Evolutionary conservation across 75 land plant genomes (phyloP).

Genomic region (Ceratopteris richardii): DNA sequence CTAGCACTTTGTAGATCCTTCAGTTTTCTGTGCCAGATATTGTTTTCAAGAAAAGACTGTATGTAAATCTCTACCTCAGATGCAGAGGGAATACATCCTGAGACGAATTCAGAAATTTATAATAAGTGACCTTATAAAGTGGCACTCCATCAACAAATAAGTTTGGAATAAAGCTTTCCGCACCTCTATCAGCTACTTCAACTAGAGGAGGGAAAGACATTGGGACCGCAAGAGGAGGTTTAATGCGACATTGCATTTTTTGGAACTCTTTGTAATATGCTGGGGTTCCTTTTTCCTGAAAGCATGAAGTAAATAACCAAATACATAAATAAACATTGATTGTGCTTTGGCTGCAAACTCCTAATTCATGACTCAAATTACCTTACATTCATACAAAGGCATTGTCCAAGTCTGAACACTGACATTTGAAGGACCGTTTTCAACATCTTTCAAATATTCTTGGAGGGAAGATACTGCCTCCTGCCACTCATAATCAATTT

Average conservation of each 20-base stretch:
- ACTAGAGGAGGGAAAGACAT: constrained; percentile 29
- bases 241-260: constrained; percentile 30
- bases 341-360: not conserved
- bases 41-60: not conserved
- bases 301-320: not conserved
- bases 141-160: not conserved
- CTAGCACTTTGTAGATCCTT: not conserved
- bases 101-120: no score
- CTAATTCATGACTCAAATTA: constrained; percentile 7
- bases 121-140: not conserved
- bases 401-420: constrained; percentile 44
- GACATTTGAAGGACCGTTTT: not conserved
- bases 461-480: constrained; percentile 30
- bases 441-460: constrained; percentile 6
- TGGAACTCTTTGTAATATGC: constrained; percentile 44
- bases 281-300: constrained; percentile 24
- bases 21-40: not conserved
- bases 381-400: constrained; percentile 60
- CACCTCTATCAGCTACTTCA: constrained; percentile 48
- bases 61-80: not conserved
- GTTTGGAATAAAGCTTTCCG: constrained; percentile 3
- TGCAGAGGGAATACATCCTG: not conserved
- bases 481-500: constrained; percentile 43
- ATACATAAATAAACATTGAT: not conserved
- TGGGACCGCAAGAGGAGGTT: constrained; percentile 39